phyloP scores from a whole-genome alignment of 2,329 filamentous ascomycete species.

The Lecanoromycetidae sp. region DNA sequence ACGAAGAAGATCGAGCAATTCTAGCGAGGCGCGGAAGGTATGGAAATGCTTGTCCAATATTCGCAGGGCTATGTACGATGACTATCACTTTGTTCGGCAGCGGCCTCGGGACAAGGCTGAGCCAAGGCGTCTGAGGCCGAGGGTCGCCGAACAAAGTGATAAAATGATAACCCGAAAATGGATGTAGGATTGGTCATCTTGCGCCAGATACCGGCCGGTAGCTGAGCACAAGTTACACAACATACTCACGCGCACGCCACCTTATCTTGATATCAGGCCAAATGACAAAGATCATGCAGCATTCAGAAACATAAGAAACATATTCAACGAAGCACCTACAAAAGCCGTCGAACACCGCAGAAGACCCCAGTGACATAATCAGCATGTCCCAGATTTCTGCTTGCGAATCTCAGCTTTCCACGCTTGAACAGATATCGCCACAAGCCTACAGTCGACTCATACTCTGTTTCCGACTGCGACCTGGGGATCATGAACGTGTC shows the following conservation, averaged over 20 bases:
- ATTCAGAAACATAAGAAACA: too few species aligned
- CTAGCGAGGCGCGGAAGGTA: neutral
- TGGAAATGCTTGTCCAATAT: neutral
- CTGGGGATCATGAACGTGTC: neutral
- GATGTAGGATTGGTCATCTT: too few species aligned
- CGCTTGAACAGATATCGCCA: neutral
- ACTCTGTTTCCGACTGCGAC: neutral
- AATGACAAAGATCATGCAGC: too few species aligned
- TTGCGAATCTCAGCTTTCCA: neutral
- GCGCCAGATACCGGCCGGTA: too few species aligned
- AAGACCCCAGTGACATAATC: neutral
- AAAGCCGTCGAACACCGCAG: neutral
- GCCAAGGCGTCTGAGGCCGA: too few species aligned
- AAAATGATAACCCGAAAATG: too few species aligned
- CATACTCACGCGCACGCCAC: too few species aligned
- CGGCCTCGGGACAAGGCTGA: too few species aligned
- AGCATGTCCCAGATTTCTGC: neutral
- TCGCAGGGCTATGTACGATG: neutral
- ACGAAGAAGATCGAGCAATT: neutral
- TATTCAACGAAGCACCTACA: neutral
- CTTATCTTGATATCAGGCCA: too few species aligned
- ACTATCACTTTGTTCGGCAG: too few species aligned
- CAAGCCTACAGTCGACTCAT: neutral
- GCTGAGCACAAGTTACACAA: too few species aligned
- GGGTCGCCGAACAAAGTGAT: too few species aligned